Evolutionary conservation across 164 flowering plant species (phyloP).

Genomic region (Vitis cinerea): DNA sequence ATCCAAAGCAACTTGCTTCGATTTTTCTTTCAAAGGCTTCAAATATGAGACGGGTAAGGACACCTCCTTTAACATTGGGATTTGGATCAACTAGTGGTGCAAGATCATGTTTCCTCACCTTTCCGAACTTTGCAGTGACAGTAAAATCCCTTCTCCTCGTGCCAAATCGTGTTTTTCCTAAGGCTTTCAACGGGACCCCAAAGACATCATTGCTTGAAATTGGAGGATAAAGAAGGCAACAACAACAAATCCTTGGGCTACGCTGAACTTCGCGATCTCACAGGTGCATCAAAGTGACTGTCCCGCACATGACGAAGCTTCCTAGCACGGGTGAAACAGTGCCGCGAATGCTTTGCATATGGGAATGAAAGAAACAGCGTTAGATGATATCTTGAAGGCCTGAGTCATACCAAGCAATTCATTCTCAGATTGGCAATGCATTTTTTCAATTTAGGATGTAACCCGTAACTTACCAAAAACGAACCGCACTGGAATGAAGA

Average conservation of each 20-base stretch:
- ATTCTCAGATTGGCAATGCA: too few species aligned
- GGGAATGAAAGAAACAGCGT: too few species aligned
- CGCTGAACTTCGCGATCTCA: not conserved
- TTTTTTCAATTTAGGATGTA: too few species aligned
- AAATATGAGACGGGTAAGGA: conserved; percentile 67
- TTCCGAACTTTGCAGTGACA: conserved; percentile 59
- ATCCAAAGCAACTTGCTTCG: conserved; percentile 73
- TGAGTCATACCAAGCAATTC: too few species aligned
- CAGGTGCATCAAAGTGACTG: not conserved
- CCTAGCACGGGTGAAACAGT: conserved; percentile 15
- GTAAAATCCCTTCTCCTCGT: conserved; percentile 25
- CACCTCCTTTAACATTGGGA: conserved; percentile 78
- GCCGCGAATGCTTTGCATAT: not conserved
- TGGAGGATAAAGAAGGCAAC: not conserved
- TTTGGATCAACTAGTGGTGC: conserved; percentile 82
- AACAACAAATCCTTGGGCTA: not conserved
- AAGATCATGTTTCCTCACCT: conserved; percentile 69
- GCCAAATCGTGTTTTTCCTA: conserved; percentile 18
- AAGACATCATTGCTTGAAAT: conserved; percentile 38
- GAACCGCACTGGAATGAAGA: too few species aligned
- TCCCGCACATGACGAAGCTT: conserved; percentile 22
- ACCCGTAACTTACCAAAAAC: too few species aligned
- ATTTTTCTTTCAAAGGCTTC: conserved; percentile 83
- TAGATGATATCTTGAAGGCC: too few species aligned
- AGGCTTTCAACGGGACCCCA: too few species aligned